Conservation (phyloP, 2,329 filamentous ascomycete genomes). For the Drechslerella coelobrocha region DNA sequence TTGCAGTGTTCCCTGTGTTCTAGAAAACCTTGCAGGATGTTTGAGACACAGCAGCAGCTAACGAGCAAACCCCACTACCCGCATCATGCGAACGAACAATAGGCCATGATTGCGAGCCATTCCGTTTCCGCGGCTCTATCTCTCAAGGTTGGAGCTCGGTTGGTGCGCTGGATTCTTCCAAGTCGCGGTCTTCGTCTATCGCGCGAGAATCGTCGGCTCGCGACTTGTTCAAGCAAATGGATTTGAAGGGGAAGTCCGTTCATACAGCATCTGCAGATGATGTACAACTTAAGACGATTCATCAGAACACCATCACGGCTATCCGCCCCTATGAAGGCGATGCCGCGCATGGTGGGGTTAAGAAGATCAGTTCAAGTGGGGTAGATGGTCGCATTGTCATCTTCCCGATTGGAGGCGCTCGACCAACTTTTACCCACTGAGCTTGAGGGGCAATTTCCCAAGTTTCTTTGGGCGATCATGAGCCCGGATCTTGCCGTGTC, state of each 20-base stretch:
- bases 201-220: conserved; percentile 74
- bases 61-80: conserved; percentile 23
- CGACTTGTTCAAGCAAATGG: conserved; percentile 99
- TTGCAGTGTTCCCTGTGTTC: conserved; percentile 24
- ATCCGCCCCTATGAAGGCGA: conserved; percentile 73
- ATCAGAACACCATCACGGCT: conserved; percentile 90
- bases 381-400: conserved; percentile 83
- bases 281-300: conserved; percentile 90
- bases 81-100: conserved; percentile 15
- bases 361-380: conserved; percentile 83
- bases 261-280: conserved; percentile 71
- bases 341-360: conserved; percentile 68
- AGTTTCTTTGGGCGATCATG: conserved; percentile 6
- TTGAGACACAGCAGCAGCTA: conserved; percentile 36
- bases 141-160: conserved; percentile 78
- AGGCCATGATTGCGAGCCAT: conserved; percentile 76
- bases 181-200: conserved; percentile 48
- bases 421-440: conserved; percentile 40
- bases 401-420: conserved; percentile 58
- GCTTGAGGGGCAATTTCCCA: conserved; percentile 8
- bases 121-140: conserved; percentile 80
- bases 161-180: conserved; percentile 74
- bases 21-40: conserved; percentile 35
- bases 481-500: conserved; percentile 9
- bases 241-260: conserved; percentile 82